Evolutionary conservation across 2,329 filamentous ascomycete genomes (phyloP).

Genomic region (Xylariaceae sp.): DNA sequence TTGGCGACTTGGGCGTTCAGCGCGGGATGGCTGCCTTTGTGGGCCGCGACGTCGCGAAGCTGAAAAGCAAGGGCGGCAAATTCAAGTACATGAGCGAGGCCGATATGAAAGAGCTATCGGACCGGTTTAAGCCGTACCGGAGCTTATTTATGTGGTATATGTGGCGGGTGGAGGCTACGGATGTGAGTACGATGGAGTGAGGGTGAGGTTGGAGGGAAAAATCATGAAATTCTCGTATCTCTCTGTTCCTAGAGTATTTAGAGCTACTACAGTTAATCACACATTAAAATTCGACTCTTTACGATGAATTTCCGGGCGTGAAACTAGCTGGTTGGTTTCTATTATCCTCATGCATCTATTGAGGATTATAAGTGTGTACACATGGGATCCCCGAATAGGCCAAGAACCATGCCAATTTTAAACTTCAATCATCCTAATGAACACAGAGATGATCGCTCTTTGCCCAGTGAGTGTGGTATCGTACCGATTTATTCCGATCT

Average conservation of each 20-base stretch:
- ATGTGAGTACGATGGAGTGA: slow-evolving; percentile 59
- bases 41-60: slow-evolving; percentile 75
- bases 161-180: slow-evolving; percentile 82
- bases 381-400: neutral
- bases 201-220: neutral
- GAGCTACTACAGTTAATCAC: neutral
- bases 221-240: neutral
- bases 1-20: slow-evolving; percentile 90
- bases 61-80: slow-evolving; percentile 79
- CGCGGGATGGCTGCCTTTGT: slow-evolving; percentile 86
- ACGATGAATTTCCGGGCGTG: no score
- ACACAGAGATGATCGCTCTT: no score
- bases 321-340: neutral
- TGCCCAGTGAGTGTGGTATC: no score
- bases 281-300: no score
- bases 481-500: neutral
- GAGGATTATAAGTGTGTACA: neutral
- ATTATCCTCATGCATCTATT: neutral
- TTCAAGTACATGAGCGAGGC: slow-evolving; percentile 97
- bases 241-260: neutral
- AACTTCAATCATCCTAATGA: neutral
- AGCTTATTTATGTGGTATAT: slow-evolving; percentile 98
- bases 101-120: slow-evolving; percentile 82
- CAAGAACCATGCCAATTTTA: neutral
- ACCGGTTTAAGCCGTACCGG: slow-evolving; percentile 79